phyloP scores from a whole-genome alignment of 2,329 filamentous ascomycete species.

The Beauveria medogensis region DNA sequence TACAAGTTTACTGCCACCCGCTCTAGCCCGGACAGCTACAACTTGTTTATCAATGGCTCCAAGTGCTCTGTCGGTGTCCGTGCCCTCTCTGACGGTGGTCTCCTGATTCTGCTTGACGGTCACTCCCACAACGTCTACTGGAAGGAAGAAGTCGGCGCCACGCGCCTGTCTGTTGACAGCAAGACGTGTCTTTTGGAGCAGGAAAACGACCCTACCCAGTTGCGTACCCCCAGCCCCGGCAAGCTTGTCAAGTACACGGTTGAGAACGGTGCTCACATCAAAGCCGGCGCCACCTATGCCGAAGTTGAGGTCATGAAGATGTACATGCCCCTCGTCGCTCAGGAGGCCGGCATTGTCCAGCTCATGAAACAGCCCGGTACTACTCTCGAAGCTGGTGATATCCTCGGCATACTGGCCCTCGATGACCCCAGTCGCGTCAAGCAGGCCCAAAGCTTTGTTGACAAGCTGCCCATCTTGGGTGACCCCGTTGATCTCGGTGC shows the following conservation, averaged over 20 bases:
- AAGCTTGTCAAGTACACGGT: conserved; percentile 98
- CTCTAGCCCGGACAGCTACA: conserved; percentile 88
- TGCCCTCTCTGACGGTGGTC: conserved; percentile 85
- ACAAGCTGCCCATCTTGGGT: conserved; percentile 80
- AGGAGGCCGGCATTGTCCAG: conserved; percentile 93
- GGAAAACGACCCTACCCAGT: conserved; percentile 96
- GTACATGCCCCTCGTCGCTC: conserved; percentile 97
- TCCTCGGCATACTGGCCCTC: conserved; percentile 90
- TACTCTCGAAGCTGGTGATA: conserved; percentile 95
- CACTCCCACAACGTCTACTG: conserved; percentile 98
- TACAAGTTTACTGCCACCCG: conserved; percentile 98
- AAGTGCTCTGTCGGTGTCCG: conserved; percentile 91
- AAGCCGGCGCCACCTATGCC: conserved; percentile 84
- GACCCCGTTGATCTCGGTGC: conserved; percentile 78
- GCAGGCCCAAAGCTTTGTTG: conserved; percentile 88
- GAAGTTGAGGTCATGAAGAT: conserved; percentile 99
- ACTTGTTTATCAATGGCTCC: conserved; percentile 97
- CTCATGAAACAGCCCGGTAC: conserved; percentile 98
- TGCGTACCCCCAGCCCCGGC: conserved; percentile 87
- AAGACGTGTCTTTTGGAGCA: conserved; percentile 98
- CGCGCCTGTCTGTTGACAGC: conserved; percentile 90
- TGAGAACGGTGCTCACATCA: conserved; percentile 89
- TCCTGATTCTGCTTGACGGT: conserved; percentile 82
- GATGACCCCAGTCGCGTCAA: conserved; percentile 96
- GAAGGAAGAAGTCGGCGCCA: conserved; percentile 97